Evolutionary conservation across 1,284 basidiomycete species (phyloP), one percentile per base, ranked within the genome.

Genomic region (Marasmius oreades): DNA sequence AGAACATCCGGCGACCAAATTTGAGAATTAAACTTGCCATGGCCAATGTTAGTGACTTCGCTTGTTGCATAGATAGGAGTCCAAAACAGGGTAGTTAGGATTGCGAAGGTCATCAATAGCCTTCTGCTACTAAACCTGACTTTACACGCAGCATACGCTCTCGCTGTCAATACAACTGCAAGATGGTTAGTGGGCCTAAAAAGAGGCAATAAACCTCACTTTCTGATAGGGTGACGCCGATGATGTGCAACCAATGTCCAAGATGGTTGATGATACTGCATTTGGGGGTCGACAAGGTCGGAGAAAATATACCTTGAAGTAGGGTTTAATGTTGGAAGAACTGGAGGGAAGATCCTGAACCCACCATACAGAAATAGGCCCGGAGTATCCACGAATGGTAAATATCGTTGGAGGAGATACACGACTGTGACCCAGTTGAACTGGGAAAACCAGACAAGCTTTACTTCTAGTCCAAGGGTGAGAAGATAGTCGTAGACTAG

Each of bases 401-500:
- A 16, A 26, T 57, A 57, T 53, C 55, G 8, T 31, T 57, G 55
- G 6, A 53, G 3, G n/a, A 53, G 16, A 39, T 37, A 57, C 44
- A 57, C 23, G 16, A 42, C 12, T n/a, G 45, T 57, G 23, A 52
- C 7, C 51, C 42, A 50, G 24, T 14, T 48, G 16, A 14, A 42
- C 11, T 44, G 28, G 4, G 23, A 10, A 12, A 34, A 28, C 55
- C 55, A 57, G 11, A 57, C 26, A 18, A 39, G 33, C 26, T 53
- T n/a, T 26, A 45, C 20, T 39, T 57, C 55, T 23, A 57, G 28
- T 20, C 31, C 22, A 33, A 57, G 14, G 14, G 55, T 57, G 24
- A 57, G 39, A 24, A 52, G 33, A 24, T 53, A 57, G 43, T 57
- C 55, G 16, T 57, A 57, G 8, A 53, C 14, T 11, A 57, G 44